Percentiles rank a stretch among this genome's conserved stretches.
Evolutionary conservation across 768 basidiomycete species (phyloP).

Genomic region (Ramaria rubella): DNA sequence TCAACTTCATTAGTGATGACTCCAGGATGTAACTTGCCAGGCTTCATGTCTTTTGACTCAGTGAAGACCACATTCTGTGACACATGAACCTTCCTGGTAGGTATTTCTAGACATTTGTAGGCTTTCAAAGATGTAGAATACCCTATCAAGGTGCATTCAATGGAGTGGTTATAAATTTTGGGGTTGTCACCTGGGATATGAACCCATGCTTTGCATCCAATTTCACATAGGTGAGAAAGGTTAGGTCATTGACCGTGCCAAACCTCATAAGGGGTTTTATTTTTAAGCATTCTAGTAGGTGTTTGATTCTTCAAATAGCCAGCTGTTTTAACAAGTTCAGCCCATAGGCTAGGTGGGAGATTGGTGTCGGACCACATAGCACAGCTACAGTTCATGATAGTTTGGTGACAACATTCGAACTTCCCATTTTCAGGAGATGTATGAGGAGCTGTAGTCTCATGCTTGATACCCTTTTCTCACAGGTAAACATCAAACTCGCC

Average conservation of each 20-base stretch:
- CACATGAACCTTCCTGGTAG: background rate
- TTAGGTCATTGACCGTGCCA: background rate
- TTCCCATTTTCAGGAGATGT: constrained; percentile 11
- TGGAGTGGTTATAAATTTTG: background rate
- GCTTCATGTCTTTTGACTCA: background rate
- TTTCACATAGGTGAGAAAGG: constrained; percentile 25
- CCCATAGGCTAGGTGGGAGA: background rate
- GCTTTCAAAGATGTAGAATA: background rate
- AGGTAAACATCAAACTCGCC: background rate
- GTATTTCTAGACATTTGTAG: background rate
- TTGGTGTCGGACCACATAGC: background rate
- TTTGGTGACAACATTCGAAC: background rate
- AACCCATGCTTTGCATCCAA: constrained; percentile 36
- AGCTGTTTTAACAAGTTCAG: background rate
- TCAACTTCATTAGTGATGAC: background rate
- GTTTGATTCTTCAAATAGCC: background rate
- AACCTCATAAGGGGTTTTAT: background rate
- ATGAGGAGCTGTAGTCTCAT: constrained; percentile 19
- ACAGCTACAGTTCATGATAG: background rate
- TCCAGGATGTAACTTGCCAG: background rate
- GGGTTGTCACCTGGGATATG: background rate
- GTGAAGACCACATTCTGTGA: background rate
- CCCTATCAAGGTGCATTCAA: background rate
- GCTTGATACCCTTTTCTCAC: background rate
- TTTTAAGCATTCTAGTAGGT: background rate